Evolutionary conservation across 257 asterid genomes (phyloP).

Genomic region (Petunia secreta): DNA sequence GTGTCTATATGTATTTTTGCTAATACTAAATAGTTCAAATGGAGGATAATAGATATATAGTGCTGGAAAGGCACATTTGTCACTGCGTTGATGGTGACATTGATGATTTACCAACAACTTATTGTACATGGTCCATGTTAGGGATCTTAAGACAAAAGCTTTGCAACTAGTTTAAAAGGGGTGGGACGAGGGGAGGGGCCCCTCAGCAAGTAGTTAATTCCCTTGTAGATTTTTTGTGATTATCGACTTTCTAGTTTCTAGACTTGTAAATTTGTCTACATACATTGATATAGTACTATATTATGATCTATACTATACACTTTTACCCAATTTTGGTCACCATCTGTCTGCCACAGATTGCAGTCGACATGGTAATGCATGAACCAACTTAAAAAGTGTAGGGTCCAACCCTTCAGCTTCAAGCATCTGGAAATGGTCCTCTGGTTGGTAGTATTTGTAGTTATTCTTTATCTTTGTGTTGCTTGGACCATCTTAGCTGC

Average conservation of each 20-base stretch:
- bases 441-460: not conserved
- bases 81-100: not conserved
- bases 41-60: no score
- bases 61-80: not conserved
- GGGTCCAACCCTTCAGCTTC: not conserved
- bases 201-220: not conserved
- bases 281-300: not conserved
- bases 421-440: constrained; percentile 2
- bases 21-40: no score
- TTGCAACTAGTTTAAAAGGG: constrained; percentile 1
- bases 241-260: not conserved
- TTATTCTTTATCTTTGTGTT: not conserved
- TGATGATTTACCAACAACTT: not conserved
- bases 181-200: not conserved
- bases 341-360: not conserved
- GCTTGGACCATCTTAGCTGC: not conserved
- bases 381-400: not conserved
- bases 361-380: not conserved
- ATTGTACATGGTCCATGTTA: constrained; percentile 9
- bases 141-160: constrained; percentile 11
- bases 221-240: not conserved
- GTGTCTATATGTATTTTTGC: no score
- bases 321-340: not conserved
- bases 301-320: not conserved
- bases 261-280: constrained; percentile 1